Evolutionary conservation across 495 filamentous ascomycete genomes (phyloP), one percentile per base, ranked within the genome.

Genomic region (Penicillium cataractarum): DNA sequence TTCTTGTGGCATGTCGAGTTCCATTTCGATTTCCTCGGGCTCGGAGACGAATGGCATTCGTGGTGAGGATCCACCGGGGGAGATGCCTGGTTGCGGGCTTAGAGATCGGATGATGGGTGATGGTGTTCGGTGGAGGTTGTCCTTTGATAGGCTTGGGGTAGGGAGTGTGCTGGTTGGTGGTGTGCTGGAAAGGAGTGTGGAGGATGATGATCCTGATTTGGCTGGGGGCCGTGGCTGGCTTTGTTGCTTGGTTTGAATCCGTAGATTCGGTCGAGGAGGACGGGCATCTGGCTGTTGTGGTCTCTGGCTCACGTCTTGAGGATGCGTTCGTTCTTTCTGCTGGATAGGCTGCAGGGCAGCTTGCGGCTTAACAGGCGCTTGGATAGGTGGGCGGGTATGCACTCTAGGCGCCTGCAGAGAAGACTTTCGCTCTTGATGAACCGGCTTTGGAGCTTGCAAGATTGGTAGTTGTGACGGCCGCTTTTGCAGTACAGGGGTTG

Each of bases 71-170:
- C 32, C 35, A 29, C 37, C 40, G 7, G 56, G 63, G 8, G 63
- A 55, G 31, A 44, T n/a, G 9, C 44, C 50, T 17, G 56, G 58
- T 40, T 32, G 60, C 1, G 63, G 57, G 26, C 50, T 64, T 2
- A 68, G 42, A 8, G 66, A 62, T 7, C 61, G 61, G 29, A 51
- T 55, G 12, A 24, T 15, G 19, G 73, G 71, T 17, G 73, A 74
- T 19, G 62, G 56, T 26, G 68, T 66, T 31, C 48, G 59, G 39
- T 61, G 42, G 10, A 65, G 37, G 24, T 24, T 61, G 15, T 63
- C 44, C 19, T 60, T 44, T 50, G 64, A 33, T 6, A 48, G 12
- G 61, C 55, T 60, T 27, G 62, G 17, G 53, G 64, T 31, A 61
- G 65, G 53, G 33, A 66, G 64, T 27, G 53, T 52, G 48, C 17